Evolutionary conservation across 305 asterid species (phyloP).

Genomic region (Petunia hybrid): DNA sequence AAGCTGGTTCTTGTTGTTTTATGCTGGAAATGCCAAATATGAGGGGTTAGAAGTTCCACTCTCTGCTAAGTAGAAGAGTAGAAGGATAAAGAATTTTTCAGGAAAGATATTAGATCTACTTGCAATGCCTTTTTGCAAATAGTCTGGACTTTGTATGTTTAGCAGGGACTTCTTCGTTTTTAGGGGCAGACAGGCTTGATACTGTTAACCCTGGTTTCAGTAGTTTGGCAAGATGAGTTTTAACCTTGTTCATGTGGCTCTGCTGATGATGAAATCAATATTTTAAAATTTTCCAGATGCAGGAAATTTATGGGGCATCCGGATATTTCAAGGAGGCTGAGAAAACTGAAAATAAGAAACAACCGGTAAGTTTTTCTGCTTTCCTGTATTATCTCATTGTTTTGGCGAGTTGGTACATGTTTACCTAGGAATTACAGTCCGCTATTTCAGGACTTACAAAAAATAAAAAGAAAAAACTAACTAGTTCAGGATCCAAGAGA

Average conservation of each 20-base stretch:
- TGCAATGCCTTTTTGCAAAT: slow-evolving; percentile 10
- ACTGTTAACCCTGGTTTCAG: not conserved
- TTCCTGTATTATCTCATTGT: not conserved
- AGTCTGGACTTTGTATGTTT: not conserved
- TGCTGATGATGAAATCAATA: not conserved
- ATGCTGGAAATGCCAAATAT: not conserved
- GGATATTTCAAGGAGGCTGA: slow-evolving; percentile 76
- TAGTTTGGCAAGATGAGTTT: slow-evolving; percentile 20
- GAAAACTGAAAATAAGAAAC: slow-evolving; percentile 49
- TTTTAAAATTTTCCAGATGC: slow-evolving; percentile 62
- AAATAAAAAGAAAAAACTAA: not conserved
- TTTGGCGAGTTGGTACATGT: not conserved
- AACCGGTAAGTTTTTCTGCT: slow-evolving; percentile 55
- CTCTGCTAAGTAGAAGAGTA: slow-evolving; percentile 1
- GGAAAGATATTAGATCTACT: slow-evolving; percentile 22
- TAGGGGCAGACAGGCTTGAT: slow-evolving; percentile 17
- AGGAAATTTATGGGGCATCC: slow-evolving; percentile 82
- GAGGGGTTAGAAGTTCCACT: slow-evolving; percentile 11
- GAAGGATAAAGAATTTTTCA: not conserved
- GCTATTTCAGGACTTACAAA: not conserved
- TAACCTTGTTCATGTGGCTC: not conserved
- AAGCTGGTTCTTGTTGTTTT: not conserved
- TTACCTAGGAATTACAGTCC: not conserved
- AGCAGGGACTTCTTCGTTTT: not conserved
- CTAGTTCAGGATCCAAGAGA: not conserved